Evolutionary conservation across 2,329 filamentous ascomycete genomes (phyloP), one percentile per base, ranked within the genome.

Genomic region (Ceratocystis alfenasii): DNA sequence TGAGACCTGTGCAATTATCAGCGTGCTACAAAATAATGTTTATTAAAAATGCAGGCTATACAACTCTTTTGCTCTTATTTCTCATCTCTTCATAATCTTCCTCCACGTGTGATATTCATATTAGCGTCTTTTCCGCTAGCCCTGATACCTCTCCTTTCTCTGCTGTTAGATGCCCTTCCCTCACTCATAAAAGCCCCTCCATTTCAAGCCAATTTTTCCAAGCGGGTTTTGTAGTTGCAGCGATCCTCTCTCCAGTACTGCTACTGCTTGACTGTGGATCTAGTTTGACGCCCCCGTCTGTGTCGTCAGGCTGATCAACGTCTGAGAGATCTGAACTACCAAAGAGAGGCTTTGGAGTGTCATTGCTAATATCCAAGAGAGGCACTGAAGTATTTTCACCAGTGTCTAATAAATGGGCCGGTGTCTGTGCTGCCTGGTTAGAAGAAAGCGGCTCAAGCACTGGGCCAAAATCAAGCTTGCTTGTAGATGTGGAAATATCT

Each of bases 141-240:
- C 1, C 7, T 20, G 22, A 20, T 48, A 6, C 3, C n/a, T 3
- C 46, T 10, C 15, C n/a, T 48, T 20, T 5, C 17, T 15, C 17
- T 6, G 17, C 17, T 20, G 10, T 25, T 33, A 33, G 30, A 7
- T 22, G 20, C 46, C 1, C 46, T 22, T 7, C 46, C 12, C 22
- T 20, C 22, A 5, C 30, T 22, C 30, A 64, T 28, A 50, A 30
- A 15, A 63, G 25, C 12, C 53, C 41, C n/a, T 65, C 53, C 22
- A 57, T 65, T 55, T 65, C 63, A 12, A 65, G 22, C 41, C 53
- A 60, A 15, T 15, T 41, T 44, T 50, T 57, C 63, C 41, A 65
- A 22, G 63, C 53, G 4, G 63, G 63, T 2, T 30, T 64, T 5
- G 30, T 62, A 22, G 60, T 22, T 7, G 33, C 62, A 44, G 22